Evolutionary conservation across 495 filamentous ascomycete species (phyloP).

Genomic region (Haplographium delicatum): DNA sequence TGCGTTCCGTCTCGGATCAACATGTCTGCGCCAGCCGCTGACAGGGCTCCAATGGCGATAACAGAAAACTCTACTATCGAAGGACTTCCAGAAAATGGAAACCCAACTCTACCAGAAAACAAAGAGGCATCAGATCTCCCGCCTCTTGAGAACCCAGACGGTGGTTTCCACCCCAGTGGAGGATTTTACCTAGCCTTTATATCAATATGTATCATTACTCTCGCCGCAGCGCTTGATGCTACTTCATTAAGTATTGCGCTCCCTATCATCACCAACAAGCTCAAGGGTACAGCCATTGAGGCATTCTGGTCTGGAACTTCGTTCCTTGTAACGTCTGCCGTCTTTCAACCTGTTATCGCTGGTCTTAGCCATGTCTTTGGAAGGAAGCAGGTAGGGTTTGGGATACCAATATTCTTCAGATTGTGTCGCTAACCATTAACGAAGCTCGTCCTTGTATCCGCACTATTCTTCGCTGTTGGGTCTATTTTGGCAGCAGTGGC

Average conservation of each 20-base stretch:
- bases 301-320: conserved; percentile 56
- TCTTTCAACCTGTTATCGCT: conserved; percentile 47
- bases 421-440: not conserved
- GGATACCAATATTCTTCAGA: too few species aligned
- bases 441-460: conserved; percentile 39
- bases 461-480: conserved; percentile 51
- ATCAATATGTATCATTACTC: conserved; percentile 54
- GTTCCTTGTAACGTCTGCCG: conserved; percentile 47
- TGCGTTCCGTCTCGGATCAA: too few species aligned
- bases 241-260: conserved; percentile 70
- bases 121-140: conserved; percentile 1
- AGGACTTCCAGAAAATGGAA: too few species aligned
- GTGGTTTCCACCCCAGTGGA: conserved; percentile 17
- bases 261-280: conserved; percentile 48
- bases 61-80: too few species aligned
- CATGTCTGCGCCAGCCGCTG: too few species aligned
- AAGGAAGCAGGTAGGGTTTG: conserved; percentile 28
- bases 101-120: not conserved
- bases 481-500: conserved; percentile 56
- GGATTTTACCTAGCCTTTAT: conserved; percentile 41
- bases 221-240: conserved; percentile 69
- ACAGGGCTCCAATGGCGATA: too few species aligned
- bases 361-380: conserved; percentile 51
- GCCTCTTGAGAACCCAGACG: not conserved
- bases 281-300: conserved; percentile 50